Percentiles rank a stretch among this genome's conserved stretches.
Conservation (phyloP, 148 eudicot genomes). For the Rhododendron simsii region DNA sequence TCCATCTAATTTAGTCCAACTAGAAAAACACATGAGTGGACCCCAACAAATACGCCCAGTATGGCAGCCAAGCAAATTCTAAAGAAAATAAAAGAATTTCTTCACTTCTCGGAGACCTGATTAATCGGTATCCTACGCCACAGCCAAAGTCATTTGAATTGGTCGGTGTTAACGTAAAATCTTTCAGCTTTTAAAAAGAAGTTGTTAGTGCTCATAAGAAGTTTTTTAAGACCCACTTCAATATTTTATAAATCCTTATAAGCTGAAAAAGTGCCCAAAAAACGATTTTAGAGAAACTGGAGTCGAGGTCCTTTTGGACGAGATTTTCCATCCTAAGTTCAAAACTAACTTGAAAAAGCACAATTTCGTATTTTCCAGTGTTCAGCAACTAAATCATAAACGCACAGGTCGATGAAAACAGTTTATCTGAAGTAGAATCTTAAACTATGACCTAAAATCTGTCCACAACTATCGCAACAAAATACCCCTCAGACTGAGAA, state of each 20-base stretch:
- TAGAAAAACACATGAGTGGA: neutral
- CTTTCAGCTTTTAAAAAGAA: neutral
- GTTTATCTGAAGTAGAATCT: neutral
- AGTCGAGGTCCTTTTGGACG: neutral
- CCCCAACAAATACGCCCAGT: neutral
- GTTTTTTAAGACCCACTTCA: neutral
- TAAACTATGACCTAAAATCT: neutral
- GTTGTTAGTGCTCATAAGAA: neutral
- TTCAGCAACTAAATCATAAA: neutral
- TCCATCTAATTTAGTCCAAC: neutral
- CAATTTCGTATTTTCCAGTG: neutral
- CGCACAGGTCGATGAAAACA: neutral
- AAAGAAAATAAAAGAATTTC: neutral
- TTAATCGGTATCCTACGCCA: neutral
- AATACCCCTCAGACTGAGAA: neutral
- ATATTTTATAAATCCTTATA: neutral
- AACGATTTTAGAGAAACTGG: neutral
- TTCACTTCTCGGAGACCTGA: neutral
- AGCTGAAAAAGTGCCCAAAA: neutral
- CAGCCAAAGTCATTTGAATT: neutral
- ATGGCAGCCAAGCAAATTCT: neutral
- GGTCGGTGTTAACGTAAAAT: neutral
- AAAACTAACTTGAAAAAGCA: neutral
- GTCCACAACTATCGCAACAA: neutral
- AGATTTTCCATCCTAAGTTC: neutral